Base-by-base conservation (phyloP, 2,329 filamentous ascomycete genomes). In the Alternaria hordeiaustralica region DNA sequence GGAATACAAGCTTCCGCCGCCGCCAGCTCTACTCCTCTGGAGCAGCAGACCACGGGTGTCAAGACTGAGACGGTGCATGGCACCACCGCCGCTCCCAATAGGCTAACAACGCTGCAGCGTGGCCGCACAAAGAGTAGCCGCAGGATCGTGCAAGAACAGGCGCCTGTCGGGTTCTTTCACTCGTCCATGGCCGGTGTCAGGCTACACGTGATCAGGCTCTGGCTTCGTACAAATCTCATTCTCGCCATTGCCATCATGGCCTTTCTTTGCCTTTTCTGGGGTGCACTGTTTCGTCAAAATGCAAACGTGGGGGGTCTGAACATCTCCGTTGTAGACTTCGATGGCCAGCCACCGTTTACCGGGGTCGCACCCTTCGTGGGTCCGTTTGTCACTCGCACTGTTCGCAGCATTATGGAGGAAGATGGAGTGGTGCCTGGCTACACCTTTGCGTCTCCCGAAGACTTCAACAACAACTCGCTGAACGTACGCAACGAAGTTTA, bases 251-350 rank as follows among this genome's bases (percentile, higher is more conserved):
- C 71, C 5, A 72, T 77, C 46, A 65, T 76, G 61, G 60, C 50
- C 13, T 66, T 75, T 36, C 67, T 77, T 10, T 70, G 71, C 44
- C 60, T 76, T 8, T 76, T 74, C 55, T 77, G 74, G 75, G 75
- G 74, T 25, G 75, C 70, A 10, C 58, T 76, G n/a, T 75, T 76
- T 46, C 63, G 66, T 15, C 70, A 75, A 46, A 68, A 68, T 21
- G 60, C 69, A 2, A 65, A 68, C 9, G 61, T 72, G 10, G 55
- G 58, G 12, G 76, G 79, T 0, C 75, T 90, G 8, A 82, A 80
- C 6, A 81, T 91, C 12, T 84, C 85, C 65, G 84, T 90, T 1
- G 88, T 91, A 33, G 87, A 90, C 74, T 90, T 90, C 64, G 89
- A 91, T 72, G 85, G 84, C 5, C 63, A 71, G 25, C 79, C 84